phyloP scores from a whole-genome alignment of 805 yeast genomes.

The Yarrowia alimentaria region DNA sequence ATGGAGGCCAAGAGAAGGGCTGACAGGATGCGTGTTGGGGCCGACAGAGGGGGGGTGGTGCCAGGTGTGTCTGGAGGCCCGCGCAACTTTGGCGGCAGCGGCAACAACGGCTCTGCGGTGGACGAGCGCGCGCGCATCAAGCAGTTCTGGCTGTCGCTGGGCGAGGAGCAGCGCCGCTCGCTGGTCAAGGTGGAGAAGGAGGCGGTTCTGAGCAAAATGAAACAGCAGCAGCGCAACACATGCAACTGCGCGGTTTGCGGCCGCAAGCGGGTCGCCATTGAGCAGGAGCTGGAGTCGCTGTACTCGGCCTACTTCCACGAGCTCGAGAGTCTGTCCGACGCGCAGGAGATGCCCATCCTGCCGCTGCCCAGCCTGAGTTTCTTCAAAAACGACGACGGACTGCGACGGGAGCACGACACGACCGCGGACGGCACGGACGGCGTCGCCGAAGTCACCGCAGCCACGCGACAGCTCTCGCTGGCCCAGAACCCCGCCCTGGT shows the following conservation, averaged over 20 bases:
- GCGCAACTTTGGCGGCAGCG: too few relatives aligned
- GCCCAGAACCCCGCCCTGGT: too few relatives aligned
- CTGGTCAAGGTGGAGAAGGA: slow-evolving; percentile 66
- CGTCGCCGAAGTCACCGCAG: background rate
- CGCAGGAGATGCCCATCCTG: slow-evolving; percentile 1
- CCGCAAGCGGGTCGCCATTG: slow-evolving; percentile 65
- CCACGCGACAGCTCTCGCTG: too few relatives aligned
- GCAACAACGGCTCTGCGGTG: too few relatives aligned
- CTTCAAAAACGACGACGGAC: slow-evolving; percentile 1
- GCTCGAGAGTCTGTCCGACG: slow-evolving; percentile 38
- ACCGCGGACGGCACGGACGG: background rate
- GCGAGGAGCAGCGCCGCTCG: slow-evolving; percentile 57
- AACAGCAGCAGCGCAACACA: slow-evolving; percentile 53
- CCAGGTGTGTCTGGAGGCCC: too few relatives aligned
- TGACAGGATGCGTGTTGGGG: too few relatives aligned
- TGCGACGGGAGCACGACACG: background rate
- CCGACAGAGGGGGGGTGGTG: too few relatives aligned
- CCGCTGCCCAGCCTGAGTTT: slow-evolving; percentile 3
- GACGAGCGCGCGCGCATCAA: slow-evolving; percentile 54
- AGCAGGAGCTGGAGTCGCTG: slow-evolving; percentile 70
- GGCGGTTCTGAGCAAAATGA: slow-evolving; percentile 63
- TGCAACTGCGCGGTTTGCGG: slow-evolving; percentile 82
- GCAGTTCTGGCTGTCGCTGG: slow-evolving; percentile 65
- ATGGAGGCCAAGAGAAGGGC: slow-evolving; percentile 21
- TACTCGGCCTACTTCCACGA: slow-evolving; percentile 66